phyloP scores from a whole-genome alignment of 441 rosid genomes.

The Viola pubescens region DNA sequence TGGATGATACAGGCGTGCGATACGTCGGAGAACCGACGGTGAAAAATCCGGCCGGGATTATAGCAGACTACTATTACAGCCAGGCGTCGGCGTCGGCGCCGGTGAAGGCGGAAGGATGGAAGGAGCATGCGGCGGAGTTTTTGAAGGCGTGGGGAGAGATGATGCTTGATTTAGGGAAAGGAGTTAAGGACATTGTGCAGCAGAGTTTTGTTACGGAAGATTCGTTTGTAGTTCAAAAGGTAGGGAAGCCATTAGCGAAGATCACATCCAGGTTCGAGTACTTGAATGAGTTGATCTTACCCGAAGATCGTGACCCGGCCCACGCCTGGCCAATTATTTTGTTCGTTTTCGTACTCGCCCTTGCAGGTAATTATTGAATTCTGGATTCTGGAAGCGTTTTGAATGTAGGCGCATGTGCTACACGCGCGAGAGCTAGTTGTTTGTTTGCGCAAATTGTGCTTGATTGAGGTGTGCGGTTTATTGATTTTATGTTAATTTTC shows the following conservation, averaged over 20 bases:
- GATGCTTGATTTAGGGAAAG: slow-evolving; percentile 78
- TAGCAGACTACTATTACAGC: slow-evolving; percentile 4
- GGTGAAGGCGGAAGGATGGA: slow-evolving; percentile 37
- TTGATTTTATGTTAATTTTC: slow-evolving; percentile 23
- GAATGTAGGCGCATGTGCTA: not conserved
- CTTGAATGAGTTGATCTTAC: slow-evolving; percentile 68
- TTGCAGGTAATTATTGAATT: slow-evolving; percentile 39
- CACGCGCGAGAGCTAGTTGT: not conserved
- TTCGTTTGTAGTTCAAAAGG: slow-evolving; percentile 63
- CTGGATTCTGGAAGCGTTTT: not conserved
- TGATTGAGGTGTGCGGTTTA: not conserved
- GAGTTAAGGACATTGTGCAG: slow-evolving; percentile 57
- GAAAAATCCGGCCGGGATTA: slow-evolving; percentile 21
- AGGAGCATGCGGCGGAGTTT: slow-evolving; percentile 65
- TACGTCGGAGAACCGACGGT: slow-evolving; percentile 35
- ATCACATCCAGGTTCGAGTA: slow-evolving; percentile 44
- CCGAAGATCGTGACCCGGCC: slow-evolving; percentile 96
- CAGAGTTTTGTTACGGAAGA: slow-evolving; percentile 68
- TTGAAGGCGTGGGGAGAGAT: slow-evolving; percentile 87
- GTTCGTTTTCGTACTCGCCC: slow-evolving; percentile 62
- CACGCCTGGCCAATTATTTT: slow-evolving; percentile 82
- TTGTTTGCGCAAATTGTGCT: not conserved
- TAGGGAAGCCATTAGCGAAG: slow-evolving; percentile 61
- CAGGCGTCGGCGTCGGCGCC: slow-evolving; percentile 2
- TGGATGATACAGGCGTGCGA: slow-evolving; percentile 38